Conservation (phyloP, 805 yeast genomes). For the Ogataea nakhonphanomensis region DNA sequence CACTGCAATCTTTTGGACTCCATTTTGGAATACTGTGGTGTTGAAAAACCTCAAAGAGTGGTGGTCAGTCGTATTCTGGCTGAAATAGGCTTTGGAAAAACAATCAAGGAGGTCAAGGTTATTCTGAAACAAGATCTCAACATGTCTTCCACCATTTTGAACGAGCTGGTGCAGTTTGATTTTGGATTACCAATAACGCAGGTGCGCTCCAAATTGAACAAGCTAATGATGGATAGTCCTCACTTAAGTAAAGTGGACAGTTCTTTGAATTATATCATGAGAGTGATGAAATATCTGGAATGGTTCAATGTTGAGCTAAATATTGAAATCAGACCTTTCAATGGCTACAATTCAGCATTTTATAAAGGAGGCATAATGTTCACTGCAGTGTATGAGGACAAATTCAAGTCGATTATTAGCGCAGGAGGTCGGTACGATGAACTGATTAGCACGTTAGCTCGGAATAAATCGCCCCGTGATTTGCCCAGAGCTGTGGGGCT, state of each 20-base stretch:
- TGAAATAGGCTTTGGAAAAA: constrained; percentile 67
- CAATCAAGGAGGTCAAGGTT: constrained; percentile 52
- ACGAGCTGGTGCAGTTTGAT: constrained; percentile 78
- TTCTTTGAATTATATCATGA: constrained; percentile 57
- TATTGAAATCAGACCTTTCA: constrained; percentile 71
- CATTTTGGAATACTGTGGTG: constrained; percentile 76
- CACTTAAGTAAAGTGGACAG: constrained; percentile 56
- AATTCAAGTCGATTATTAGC: constrained; percentile 53
- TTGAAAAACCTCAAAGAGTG: constrained; percentile 68
- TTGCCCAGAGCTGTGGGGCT: constrained; percentile 78
- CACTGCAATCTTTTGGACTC: constrained; percentile 79
- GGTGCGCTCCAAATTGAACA: constrained; percentile 60
- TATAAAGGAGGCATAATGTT: constrained; percentile 85
- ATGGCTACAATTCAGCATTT: constrained; percentile 77
- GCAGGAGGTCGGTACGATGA: constrained; percentile 94
- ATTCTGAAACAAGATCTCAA: constrained; percentile 59
- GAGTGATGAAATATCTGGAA: constrained; percentile 52
- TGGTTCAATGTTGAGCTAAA: constrained; percentile 50
- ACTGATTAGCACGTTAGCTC: constrained; percentile 62
- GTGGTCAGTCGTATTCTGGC: constrained; percentile 72
- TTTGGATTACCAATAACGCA: constrained; percentile 67
- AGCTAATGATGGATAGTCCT: constrained; percentile 73
- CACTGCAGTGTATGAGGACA: constrained; percentile 72
- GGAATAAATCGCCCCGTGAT: constrained; percentile 34
- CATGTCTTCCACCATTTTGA: constrained; percentile 75